A percentile compares a stretch with the other conserved stretches of the same genome.
Conservation (phyloP, 176 grass and related monocot species). For the Ensete ventricosum region DNA sequence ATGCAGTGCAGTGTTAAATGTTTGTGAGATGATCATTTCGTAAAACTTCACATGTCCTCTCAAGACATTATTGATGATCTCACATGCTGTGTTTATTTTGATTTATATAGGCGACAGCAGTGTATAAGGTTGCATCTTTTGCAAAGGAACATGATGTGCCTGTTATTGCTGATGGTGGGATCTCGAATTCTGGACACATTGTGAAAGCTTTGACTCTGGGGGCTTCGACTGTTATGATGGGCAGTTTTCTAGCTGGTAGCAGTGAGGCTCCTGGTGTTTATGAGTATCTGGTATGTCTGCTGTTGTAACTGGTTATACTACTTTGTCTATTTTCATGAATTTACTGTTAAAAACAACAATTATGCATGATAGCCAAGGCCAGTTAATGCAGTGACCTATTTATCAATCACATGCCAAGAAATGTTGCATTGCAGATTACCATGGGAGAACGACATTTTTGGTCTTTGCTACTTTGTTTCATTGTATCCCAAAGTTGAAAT, state of each 20-base stretch:
- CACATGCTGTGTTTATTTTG: not conserved
- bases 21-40: too few species aligned
- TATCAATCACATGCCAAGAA: not conserved
- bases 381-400: not conserved
- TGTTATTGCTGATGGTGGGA: constrained; percentile 90
- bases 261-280: constrained; percentile 83
- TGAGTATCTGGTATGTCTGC: constrained; percentile 45
- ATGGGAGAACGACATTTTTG: not conserved
- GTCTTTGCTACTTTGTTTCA: too few species aligned
- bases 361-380: not conserved
- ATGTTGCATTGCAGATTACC: too few species aligned
- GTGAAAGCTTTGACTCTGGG: constrained; percentile 83
- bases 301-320: too few species aligned
- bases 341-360: not conserved
- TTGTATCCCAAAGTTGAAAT: too few species aligned
- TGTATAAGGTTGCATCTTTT: constrained; percentile 92
- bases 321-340: too few species aligned
- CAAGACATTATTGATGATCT: not conserved
- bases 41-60: too few species aligned
- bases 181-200: constrained; percentile 93
- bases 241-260: constrained; percentile 90
- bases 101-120: constrained; percentile 63
- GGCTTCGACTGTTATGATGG: constrained; percentile 91
- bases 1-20: too few species aligned
- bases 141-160: constrained; percentile 80